Conservation (phyloP, 2,329 filamentous ascomycete species). For the Penicillium brasilianum region DNA sequence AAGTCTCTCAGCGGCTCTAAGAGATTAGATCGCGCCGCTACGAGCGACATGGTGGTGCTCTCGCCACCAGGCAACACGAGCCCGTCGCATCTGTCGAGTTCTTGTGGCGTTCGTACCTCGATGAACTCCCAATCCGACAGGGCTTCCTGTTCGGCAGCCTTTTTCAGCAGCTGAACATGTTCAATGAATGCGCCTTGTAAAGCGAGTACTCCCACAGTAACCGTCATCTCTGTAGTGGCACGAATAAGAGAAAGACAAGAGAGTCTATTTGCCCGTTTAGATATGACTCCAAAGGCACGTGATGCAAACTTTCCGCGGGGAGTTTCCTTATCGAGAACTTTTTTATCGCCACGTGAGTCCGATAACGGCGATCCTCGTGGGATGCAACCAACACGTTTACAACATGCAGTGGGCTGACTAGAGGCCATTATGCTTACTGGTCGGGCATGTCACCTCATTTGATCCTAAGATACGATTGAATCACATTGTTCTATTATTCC, state of each 20-base stretch:
- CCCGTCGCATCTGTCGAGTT: constrained; percentile 76
- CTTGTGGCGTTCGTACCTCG: constrained; percentile 76
- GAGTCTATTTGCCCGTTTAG: constrained; percentile 16
- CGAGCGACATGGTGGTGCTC: constrained; percentile 89
- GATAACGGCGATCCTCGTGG: constrained; percentile 9
- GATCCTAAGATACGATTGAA: neutral
- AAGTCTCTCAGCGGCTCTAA: constrained; percentile 85
- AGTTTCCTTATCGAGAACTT: constrained; percentile 22
- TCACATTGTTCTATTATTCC: neutral
- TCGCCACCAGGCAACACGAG: constrained; percentile 93
- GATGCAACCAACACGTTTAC: neutral
- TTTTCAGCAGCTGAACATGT: constrained; percentile 76
- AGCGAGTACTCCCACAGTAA: constrained; percentile 69
- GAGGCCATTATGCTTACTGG: neutral
- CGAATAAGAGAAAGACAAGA: constrained; percentile 5
- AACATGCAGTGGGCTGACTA: neutral
- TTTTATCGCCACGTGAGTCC: constrained; percentile 20
- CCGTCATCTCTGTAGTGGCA: constrained; percentile 34
- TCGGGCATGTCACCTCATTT: neutral
- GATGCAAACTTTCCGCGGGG: constrained; percentile 25
- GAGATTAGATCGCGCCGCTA: constrained; percentile 79
- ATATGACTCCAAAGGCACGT: constrained; percentile 27
- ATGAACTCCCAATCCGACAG: constrained; percentile 63
- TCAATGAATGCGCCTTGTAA: constrained; percentile 94
- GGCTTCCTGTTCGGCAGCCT: constrained; percentile 58